Evolutionary conservation across 2,329 filamentous ascomycete species (phyloP).

Genomic region (Akanthomyces uredinophilus): DNA sequence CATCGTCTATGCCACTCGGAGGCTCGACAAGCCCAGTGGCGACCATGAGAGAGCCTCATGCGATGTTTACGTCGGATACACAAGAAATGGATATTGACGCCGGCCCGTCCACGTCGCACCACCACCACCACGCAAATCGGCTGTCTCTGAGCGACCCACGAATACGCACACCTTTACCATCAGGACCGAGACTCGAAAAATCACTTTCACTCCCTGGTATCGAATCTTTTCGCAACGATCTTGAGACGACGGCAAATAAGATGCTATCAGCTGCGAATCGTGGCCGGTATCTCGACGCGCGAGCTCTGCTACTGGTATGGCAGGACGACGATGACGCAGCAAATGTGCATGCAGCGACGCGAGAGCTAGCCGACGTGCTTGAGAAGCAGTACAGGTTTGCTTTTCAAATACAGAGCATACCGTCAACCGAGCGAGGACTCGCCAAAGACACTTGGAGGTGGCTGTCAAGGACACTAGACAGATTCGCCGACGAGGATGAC

Average conservation of each 20-base stretch:
- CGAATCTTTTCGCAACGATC: conserved; percentile 45
- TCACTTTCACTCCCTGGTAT: conserved; percentile 44
- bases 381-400: conserved; percentile 49
- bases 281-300: conserved; percentile 48
- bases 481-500: conserved; percentile 49
- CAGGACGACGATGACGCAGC: conserved; percentile 45
- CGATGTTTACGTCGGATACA: conserved; percentile 39
- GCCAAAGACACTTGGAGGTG: conserved; percentile 47
- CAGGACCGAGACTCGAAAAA: conserved; percentile 50
- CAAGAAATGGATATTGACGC: conserved; percentile 55
- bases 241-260: conserved; percentile 46
- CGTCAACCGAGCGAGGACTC: conserved; percentile 38
- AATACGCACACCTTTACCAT: conserved; percentile 52
- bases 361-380: conserved; percentile 47
- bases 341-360: conserved; percentile 36
- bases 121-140: conserved; percentile 32
- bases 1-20: conserved; percentile 32
- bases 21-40: conserved; percentile 44
- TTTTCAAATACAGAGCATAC: conserved; percentile 45
- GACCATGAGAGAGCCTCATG: conserved; percentile 30
- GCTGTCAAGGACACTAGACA: conserved; percentile 46
- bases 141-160: conserved; percentile 42
- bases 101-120: conserved; percentile 25
- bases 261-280: conserved; percentile 46
- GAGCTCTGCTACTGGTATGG: conserved; percentile 52